A percentile compares a stretch with the other conserved stretches of the same genome.
These are phyloP conservation scores for Anthoceros angustus DNA, from an alignment of 225 moss, liverwort and hornwort species.

Conservation along the genomic window DNA sequence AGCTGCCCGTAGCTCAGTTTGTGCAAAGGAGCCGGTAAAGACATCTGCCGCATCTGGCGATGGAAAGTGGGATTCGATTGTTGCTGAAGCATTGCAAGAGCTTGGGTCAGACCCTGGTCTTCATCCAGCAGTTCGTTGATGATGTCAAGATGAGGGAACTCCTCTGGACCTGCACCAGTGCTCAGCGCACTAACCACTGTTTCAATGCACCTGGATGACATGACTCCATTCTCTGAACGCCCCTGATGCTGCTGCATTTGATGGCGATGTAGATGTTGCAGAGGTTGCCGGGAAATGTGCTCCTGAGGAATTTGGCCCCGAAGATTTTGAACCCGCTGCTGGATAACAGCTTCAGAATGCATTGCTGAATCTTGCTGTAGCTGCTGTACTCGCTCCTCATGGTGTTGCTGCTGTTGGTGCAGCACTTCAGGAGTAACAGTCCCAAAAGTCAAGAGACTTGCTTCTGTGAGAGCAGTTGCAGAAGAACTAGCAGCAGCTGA, in stretches of 20 bases:
- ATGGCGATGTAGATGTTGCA: neutral
- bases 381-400: conserved; percentile 38
- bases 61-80: conserved; percentile 33
- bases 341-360: conserved; percentile 1
- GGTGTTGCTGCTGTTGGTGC: conserved; percentile 44
- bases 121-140: conserved; percentile 94
- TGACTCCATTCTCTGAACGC: conserved; percentile 34
- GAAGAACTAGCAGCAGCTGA: conserved; percentile 15
- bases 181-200: conserved; percentile 27
- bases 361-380: conserved; percentile 16
- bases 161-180: conserved; percentile 60
- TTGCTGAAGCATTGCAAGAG: conserved; percentile 51
- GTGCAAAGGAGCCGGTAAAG: conserved; percentile 40
- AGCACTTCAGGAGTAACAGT: conserved; percentile 89
- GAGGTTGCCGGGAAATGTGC: neutral
- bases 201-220: conserved; percentile 22
- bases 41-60: conserved; percentile 42
- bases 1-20: conserved; percentile 73
- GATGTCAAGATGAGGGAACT: conserved; percentile 96
- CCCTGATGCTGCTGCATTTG: conserved; percentile 21
- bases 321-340: conserved; percentile 28
- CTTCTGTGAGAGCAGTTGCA: conserved; percentile 15
- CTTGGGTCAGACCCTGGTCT: conserved; percentile 66
- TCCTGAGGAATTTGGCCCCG: conserved; percentile 15
- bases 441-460: conserved; percentile 76